phyloP scores from a whole-genome alignment of 192 early-diverging fungal genomes.

The Helicostylum pulchrum region DNA sequence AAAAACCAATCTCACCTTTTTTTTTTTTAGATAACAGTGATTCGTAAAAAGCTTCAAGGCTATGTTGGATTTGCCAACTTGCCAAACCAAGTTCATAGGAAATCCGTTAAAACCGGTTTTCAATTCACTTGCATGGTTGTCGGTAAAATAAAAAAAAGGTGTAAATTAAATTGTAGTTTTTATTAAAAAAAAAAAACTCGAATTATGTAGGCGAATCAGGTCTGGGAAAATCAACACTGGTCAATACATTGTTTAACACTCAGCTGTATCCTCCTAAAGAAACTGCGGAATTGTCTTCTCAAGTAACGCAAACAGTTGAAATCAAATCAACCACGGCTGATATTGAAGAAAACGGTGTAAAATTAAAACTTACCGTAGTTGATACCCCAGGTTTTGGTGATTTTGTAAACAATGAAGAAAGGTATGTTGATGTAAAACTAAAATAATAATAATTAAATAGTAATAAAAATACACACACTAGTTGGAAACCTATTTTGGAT shows the following conservation, averaged over 20 bases:
- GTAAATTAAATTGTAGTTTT: too few relatives aligned
- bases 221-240: slow-evolving; percentile 94
- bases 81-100: slow-evolving; percentile 92
- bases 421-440: slow-evolving; percentile 39
- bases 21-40: slow-evolving; percentile 19
- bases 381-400: slow-evolving; percentile 99
- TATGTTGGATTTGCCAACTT: slow-evolving; percentile 96
- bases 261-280: slow-evolving; percentile 84
- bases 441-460: neutral
- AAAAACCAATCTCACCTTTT: neutral
- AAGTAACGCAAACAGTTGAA: slow-evolving; percentile 68
- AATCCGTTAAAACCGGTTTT: slow-evolving; percentile 93
- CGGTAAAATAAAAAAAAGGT: slow-evolving; percentile 43
- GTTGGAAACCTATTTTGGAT: slow-evolving; percentile 96
- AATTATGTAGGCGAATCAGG: slow-evolving; percentile 77
- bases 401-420: slow-evolving; percentile 97
- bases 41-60: slow-evolving; percentile 66
- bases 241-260: slow-evolving; percentile 96
- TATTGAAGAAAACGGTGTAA: slow-evolving; percentile 96
- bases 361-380: slow-evolving; percentile 88
- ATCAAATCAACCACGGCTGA: slow-evolving; percentile 82
- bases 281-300: slow-evolving; percentile 60
- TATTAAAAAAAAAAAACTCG: too few relatives aligned
- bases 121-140: slow-evolving; percentile 97
- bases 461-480: slow-evolving; percentile 24